phyloP scores from a whole-genome alignment of 75 land plant genomes.

The Selaginella tamariscina region DNA sequence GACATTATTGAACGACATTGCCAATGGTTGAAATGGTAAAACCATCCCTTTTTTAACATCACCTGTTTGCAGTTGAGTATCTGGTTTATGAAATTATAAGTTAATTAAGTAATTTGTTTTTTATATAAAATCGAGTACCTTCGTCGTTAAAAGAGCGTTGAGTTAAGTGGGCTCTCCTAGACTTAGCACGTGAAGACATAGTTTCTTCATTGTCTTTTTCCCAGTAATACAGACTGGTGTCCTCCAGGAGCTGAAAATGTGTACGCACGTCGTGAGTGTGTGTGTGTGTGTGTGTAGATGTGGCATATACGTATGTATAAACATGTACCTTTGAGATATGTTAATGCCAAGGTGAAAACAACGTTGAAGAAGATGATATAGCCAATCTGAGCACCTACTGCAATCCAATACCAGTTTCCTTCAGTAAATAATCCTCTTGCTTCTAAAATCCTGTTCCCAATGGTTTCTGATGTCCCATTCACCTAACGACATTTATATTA shows the following conservation, averaged over 20 bases:
- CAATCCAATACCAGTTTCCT: neutral
- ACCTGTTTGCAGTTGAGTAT: no score
- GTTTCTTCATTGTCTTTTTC: neutral
- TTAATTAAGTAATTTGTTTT: no score
- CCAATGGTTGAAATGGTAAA: conserved; percentile 30
- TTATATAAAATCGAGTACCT: no score
- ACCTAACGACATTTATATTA: no score
- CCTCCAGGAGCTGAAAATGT: neutral
- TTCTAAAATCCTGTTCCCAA: neutral
- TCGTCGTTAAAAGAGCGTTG: no score
- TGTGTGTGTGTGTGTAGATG: no score
- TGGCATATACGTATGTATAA: neutral
- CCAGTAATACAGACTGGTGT: neutral
- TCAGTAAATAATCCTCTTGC: neutral
- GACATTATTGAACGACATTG: conserved; percentile 24
- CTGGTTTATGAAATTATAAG: no score
- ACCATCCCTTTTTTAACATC: conserved; percentile 28
- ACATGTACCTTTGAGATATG: neutral
- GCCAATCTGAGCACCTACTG: neutral
- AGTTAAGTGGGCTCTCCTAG: neutral
- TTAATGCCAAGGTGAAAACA: neutral
- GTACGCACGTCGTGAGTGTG: neutral
- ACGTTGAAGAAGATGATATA: neutral
- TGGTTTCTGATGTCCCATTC: neutral
- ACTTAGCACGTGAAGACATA: neutral